A percentile compares a stretch with the other conserved stretches of the same genome.
phyloP scores from a whole-genome alignment of 2,329 filamentous ascomycete species.

The Geosmithia putterillii region DNA sequence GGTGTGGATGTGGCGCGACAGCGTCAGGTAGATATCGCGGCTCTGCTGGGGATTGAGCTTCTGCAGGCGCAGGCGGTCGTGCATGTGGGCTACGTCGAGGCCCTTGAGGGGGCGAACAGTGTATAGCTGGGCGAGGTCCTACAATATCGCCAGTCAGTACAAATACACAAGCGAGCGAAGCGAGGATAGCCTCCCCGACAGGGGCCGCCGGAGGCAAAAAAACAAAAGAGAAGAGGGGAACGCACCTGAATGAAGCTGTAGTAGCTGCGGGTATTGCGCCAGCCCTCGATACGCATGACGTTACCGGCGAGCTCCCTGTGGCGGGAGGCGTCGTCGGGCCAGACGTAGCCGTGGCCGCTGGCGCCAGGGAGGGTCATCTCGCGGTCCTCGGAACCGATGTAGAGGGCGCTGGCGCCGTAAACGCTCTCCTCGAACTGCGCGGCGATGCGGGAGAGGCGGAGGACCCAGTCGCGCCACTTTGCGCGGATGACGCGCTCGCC shows the following conservation, averaged over 20 bases:
- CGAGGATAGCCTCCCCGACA: too few relatives aligned
- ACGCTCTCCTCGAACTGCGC: conserved; percentile 93
- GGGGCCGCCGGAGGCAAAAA: neutral
- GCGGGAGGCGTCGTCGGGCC: conserved; percentile 72
- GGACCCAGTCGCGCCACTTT: conserved; percentile 92
- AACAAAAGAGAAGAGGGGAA: neutral
- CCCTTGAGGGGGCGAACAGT: conserved; percentile 57
- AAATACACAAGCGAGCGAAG: neutral
- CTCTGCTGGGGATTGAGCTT: conserved; percentile 66
- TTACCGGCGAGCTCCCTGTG: conserved; percentile 82
- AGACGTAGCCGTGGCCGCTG: conserved; percentile 86
- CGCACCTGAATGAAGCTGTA: conserved; percentile 83
- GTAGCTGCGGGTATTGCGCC: conserved; percentile 91
- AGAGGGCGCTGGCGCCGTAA: conserved; percentile 82
- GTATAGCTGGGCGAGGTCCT: conserved; percentile 56
- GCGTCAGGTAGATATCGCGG: conserved; percentile 73
- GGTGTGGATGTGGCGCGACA: conserved; percentile 61
- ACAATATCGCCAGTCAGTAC: neutral
- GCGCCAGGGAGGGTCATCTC: conserved; percentile 45
- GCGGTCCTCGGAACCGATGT: conserved; percentile 67
- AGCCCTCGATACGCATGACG: conserved; percentile 87
- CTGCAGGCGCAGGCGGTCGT: conserved; percentile 77
- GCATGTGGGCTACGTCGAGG: conserved; percentile 83
- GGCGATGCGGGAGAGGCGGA: conserved; percentile 83
- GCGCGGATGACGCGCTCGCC: conserved; percentile 83